These are phyloP conservation scores for Cordyceps cateniannulata DNA, from an alignment of 2,329 filamentous ascomycete species.

Conservation along the genomic window DNA sequence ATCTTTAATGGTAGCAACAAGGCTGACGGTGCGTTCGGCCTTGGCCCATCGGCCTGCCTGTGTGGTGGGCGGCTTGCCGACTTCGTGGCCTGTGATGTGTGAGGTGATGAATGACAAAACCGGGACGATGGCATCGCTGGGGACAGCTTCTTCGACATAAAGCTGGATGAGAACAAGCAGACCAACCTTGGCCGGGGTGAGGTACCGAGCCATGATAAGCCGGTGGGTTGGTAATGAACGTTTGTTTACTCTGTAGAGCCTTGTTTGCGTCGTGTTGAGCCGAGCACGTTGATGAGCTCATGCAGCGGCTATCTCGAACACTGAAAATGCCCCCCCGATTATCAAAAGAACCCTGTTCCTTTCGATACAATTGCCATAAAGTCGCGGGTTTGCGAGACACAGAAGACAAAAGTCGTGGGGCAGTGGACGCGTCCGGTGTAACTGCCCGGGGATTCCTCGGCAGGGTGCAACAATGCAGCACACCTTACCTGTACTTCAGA, in stretches of 20 bases:
- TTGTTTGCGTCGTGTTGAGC: neutral
- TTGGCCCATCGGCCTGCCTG: slow-evolving; percentile 36
- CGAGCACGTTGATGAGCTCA: neutral
- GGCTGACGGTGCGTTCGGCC: slow-evolving; percentile 42
- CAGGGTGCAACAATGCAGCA: neutral
- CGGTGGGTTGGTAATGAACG: no score
- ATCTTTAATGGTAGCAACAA: slow-evolving; percentile 49
- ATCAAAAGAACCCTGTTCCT: neutral
- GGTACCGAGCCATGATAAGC: slow-evolving; percentile 66
- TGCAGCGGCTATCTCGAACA: neutral
- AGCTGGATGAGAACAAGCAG: slow-evolving; percentile 74
- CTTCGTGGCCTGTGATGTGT: slow-evolving; percentile 52
- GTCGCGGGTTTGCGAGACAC: neutral
- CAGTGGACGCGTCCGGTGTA: slow-evolving; percentile 10
- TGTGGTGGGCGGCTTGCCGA: slow-evolving; percentile 22
- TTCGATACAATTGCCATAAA: neutral
- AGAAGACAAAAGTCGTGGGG: slow-evolving; percentile 9
- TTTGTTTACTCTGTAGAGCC: neutral
- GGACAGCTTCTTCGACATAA: slow-evolving; percentile 67
- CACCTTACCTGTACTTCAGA: no score
- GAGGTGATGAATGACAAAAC: slow-evolving; percentile 74
- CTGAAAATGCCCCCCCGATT: neutral
- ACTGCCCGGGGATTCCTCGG: slow-evolving; percentile 14
- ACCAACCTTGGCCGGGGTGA: slow-evolving; percentile 84
- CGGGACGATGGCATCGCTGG: slow-evolving; percentile 63